These are phyloP conservation scores for Kodamaea sagamina DNA, from an alignment of 805 yeast species.

Conservation along the genomic window DNA sequence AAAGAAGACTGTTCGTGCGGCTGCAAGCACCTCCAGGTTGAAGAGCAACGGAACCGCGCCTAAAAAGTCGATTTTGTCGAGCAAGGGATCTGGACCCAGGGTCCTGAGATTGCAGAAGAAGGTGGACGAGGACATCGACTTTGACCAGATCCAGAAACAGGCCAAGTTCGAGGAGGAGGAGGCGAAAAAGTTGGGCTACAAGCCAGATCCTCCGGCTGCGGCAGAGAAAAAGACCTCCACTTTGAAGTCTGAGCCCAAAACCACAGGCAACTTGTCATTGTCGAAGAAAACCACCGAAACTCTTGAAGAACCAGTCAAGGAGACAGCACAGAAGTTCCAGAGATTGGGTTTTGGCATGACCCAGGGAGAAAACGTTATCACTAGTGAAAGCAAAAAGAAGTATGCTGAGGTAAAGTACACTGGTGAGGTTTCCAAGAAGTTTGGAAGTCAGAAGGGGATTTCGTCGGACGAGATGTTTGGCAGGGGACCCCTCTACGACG, in stretches of 20 bases:
- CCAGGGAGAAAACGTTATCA: constrained; percentile 55
- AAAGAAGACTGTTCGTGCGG: constrained; percentile 15
- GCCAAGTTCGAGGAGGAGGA: constrained; percentile 84
- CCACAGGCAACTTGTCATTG: constrained; percentile 6
- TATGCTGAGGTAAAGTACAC: constrained; percentile 64
- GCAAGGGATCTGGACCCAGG: constrained; percentile 54
- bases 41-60: constrained; percentile 25
- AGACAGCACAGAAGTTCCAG: constrained; percentile 70
- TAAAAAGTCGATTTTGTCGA: constrained; percentile 42
- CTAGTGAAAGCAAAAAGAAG: constrained; percentile 40
- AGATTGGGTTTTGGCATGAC: constrained; percentile 91
- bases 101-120: constrained; percentile 57
- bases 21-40: constrained; percentile 29
- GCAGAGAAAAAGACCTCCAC: constrained; percentile 4
- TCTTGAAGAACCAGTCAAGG: constrained; percentile 30
- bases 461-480: constrained; percentile 96
- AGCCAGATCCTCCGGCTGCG: constrained; percentile 29
- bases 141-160: constrained; percentile 66
- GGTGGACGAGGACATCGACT: constrained; percentile 52
- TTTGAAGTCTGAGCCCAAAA: constrained; percentile 1
- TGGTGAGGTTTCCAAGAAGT: constrained; percentile 74
- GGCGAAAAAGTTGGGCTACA: constrained; percentile 54
- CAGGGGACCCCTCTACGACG: constrained; percentile 76
- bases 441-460: constrained; percentile 88
- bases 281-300: constrained; percentile 11